phyloP scores from a whole-genome alignment of 805 yeast species.

The Priceomyces castillae region DNA sequence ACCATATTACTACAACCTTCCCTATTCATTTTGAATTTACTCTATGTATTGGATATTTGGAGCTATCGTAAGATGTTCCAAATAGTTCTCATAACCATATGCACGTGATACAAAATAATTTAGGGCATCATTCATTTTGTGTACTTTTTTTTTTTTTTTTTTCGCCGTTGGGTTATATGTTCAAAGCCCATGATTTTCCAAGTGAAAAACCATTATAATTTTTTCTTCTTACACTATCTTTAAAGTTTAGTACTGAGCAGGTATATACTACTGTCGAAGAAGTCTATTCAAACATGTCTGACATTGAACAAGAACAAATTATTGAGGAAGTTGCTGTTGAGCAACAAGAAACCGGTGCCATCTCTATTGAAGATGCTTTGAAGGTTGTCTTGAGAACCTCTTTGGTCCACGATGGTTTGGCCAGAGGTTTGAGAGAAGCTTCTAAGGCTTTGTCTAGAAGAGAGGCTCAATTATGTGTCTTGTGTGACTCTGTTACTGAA shows the following conservation, averaged over 20 bases:
- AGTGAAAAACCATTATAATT: conserved; percentile 7
- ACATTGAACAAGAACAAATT: conserved; percentile 84
- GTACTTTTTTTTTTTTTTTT: background rate
- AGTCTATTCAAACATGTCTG: conserved; percentile 77
- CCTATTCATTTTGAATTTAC: no score
- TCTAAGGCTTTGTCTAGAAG: conserved; percentile 97
- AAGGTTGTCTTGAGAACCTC: conserved; percentile 98
- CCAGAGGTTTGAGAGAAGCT: conserved; percentile 99
- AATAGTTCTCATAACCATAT: no score
- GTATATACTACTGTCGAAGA: conserved; percentile 59
- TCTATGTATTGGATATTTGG: no score
- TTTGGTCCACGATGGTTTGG: conserved; percentile 98
- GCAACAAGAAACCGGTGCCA: conserved; percentile 83
- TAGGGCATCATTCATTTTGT: conserved; percentile 1
- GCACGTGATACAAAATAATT: no score
- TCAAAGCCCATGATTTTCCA: background rate
- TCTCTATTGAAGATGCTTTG: conserved; percentile 97
- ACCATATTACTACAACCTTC: no score
- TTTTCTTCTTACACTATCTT: conserved; percentile 8
- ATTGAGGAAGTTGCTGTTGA: conserved; percentile 82
- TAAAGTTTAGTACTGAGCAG: conserved; percentile 54
- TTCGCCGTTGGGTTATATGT: background rate
- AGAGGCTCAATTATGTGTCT: conserved; percentile 96
- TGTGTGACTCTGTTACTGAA: conserved; percentile 98
- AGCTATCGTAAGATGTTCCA: no score